Base-by-base conservation (phyloP, 257 asterid species). In the Plectranthus barbatus region DNA sequence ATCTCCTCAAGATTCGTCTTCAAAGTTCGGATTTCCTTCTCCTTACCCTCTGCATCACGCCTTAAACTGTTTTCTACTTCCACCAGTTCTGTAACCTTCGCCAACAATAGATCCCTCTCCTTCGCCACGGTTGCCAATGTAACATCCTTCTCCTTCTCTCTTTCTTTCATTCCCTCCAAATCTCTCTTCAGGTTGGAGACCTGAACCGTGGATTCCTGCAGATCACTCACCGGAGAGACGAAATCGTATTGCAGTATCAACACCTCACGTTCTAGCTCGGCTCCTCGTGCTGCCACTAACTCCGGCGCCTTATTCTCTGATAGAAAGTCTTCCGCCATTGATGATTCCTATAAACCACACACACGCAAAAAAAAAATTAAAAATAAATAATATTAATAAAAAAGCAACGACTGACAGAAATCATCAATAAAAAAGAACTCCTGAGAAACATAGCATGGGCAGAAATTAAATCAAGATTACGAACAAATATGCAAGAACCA, bases 221-320 rank as follows among this genome's bases (percentile, higher is more conserved):
- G 37, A 60, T 73, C 87, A 63, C 73, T 77, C 83, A 67, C 70
- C 3, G 92, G 65, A 0, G 81, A 67, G 1, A 64, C 76, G 77
- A 88, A 58, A 67, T 86, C 95, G 46, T 79, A 90, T 45, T 86
- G 87, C 74, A 84, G 75, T 58, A 79, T 68, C 1, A 85, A 73
- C 47, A 80, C 88, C 67, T 84, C 89, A 0, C 64, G 51, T 66
- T 89, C 96, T 20, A 89, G 72, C 76, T 76, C 84, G 4, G 86
- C 64, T 12, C 93, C 90, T 68, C 95, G 77, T n/a, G 80, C 76
- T 9, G 83, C 86, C 67, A 82, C 95, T 1, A 70, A 39, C 44
- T 64, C 84, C 67, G 81, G 44, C 1, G 36, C 60, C 66, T 48
- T 76, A 56, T 31, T 79, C 64, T 84, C 88, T 0, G 82, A 70